Evolutionary conservation across 805 yeast genomes (phyloP), one percentile per base, ranked within the genome.

Genomic region (Starmerella powellii): DNA sequence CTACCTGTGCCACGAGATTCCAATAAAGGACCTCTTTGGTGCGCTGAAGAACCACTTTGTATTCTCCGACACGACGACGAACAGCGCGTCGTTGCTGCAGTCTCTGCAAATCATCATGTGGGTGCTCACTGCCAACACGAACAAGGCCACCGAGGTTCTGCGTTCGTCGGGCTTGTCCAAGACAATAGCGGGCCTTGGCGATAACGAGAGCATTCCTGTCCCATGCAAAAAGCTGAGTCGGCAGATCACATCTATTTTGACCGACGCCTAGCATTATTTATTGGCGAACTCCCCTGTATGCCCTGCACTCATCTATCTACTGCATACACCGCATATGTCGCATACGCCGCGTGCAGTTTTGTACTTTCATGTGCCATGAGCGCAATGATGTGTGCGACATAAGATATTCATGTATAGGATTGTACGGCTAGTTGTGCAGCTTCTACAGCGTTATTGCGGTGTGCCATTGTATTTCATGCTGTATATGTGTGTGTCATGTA

Each of bases 51-150:
- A 20, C 19, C 38, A 41, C 37, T 10, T 50, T 3, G 15, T 13
- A 6, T 36, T 18, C 3, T n/a, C 41, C 16, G 19, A 32, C 6
- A 4, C 15, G 3, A 5, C 18, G 10, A 29, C 31, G 12, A 19
- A 42, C 20, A 37, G 46, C 18, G 41, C 48, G 4, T 36, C 53
- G 4, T 31, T 45, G 11, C 49, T 49, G 10, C 49, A 42, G 12
- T 41, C 45, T 3, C 39, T 49, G 27, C 53, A 49, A 15, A 36
- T 45, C 18, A 31, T 49, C 6, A 6, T 29, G 6, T 44, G 49
- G 44, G 29, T 44, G 10, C 37, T 41, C 2, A 15, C 31, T 2
- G 50, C 37, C 4, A 26, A 33, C 11, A 11, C 37, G 10, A 5
- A 23, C 3, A 12, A 12, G 10, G 39, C 45, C 2, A n/a, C 11